Percentiles rank a stretch among this genome's conserved stretches.
phyloP scores from a whole-genome alignment of 2,329 filamentous ascomycete genomes.

The Incumbomyces delicatus region DNA sequence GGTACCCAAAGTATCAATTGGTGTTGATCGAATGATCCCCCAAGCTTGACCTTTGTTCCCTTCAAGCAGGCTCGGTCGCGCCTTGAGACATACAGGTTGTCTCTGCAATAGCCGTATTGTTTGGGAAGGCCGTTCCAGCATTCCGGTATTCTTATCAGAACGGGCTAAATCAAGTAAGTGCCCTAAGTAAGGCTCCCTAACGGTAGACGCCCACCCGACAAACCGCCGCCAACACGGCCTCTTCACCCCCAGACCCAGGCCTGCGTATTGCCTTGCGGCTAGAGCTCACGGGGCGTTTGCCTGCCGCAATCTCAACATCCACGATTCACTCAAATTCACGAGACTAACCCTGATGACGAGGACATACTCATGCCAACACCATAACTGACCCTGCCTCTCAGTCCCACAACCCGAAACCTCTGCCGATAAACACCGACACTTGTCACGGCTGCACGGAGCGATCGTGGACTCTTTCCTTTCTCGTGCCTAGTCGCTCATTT shows the following conservation, averaged over 20 bases:
- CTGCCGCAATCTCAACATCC: background rate
- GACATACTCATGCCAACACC: background rate
- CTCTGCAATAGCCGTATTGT: too few relatives aligned
- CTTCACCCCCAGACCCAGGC: background rate
- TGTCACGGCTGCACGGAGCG: background rate
- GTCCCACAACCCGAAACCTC: background rate
- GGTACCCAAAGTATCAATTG: too few relatives aligned
- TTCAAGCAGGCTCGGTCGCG: too few relatives aligned
- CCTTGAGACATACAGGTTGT: too few relatives aligned
- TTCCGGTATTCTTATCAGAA: too few relatives aligned
- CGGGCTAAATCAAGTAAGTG: background rate
- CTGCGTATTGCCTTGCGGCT: background rate
- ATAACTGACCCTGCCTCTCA: too few relatives aligned
- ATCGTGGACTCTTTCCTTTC: conserved; percentile 7
- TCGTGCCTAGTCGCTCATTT: conserved; percentile 8
- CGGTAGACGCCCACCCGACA: conserved; percentile 3
- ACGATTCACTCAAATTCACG: background rate
- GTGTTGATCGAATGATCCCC: too few relatives aligned
- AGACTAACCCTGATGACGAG: background rate
- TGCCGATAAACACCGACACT: background rate
- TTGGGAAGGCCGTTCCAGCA: too few relatives aligned
- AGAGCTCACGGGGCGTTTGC: conserved; percentile 2
- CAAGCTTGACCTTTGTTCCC: too few relatives aligned
- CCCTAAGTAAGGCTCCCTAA: background rate
- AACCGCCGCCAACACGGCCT: background rate